Evolutionary conservation across 495 filamentous ascomycete species (phyloP), one percentile per base, ranked within the genome.

Genomic region (Penicillium lividum): DNA sequence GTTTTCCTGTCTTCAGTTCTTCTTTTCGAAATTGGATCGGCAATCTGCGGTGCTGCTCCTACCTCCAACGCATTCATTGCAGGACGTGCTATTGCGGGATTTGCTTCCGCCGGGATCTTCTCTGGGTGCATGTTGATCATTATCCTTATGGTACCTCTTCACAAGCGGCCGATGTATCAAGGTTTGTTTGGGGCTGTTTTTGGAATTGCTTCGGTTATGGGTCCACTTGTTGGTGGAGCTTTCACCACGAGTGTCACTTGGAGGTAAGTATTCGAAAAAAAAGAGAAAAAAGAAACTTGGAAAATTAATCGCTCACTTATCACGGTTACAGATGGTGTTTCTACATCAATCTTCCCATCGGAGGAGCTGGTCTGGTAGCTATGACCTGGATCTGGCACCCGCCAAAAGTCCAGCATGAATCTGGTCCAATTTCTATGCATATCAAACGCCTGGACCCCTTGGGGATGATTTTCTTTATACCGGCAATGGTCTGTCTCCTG

Each of bases 31-130:
- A 64, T 84, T 34, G 87, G 86, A n/a, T 82, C 82, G 22, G 72
- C 86, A 27, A 70, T 96, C 47, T 94, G 90, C 65, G 90, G 84
- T 40, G 82, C 82, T 1, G 88, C 92, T 1, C 86, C 88, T 1
- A 86, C 73, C 44, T 90, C 86, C 15, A 77, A 79, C 0, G 80
- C 82, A 6, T 82, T 95, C 49, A 93, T 94, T 59, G 66, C 91
- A 47, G 91, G 91, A 1, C 67, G 72, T 16, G 72, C 71, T 3
- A 68, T 75, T 61, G 82, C 76, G 69, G 82, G 82, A 56, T 51
- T 79, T 29, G 81, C 82, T 1, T 77, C 79, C 0, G 77, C 81
- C 0, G 82, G 82, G 0, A 68, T 84, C 30, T 82, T 81, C 54
- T 76, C 72, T 1, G 82, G 82, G 0, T 68, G 72, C 11, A 79